A percentile compares a stretch with the other conserved stretches of the same genome.
Conservation (phyloP, 495 filamentous ascomycete species). For the Aspergillus nanangensis region DNA sequence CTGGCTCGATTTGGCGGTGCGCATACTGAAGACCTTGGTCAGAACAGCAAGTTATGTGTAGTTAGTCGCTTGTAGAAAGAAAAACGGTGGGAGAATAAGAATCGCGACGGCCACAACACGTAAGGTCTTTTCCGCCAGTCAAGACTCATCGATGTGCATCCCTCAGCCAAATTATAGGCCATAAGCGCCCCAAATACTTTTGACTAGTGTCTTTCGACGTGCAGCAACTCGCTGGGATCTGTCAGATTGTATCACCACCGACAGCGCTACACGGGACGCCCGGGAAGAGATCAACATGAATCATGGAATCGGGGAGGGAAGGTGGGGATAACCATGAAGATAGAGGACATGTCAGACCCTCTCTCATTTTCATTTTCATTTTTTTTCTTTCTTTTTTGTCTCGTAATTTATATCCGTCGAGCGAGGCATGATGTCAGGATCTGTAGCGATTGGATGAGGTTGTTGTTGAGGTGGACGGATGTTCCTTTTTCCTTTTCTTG, state of each 20-base stretch:
- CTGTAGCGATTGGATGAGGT: no score
- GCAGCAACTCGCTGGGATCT: slow-evolving; percentile 3
- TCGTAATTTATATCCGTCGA: no score
- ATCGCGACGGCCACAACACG: background rate
- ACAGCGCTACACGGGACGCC: no score
- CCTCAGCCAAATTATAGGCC: slow-evolving; percentile 9
- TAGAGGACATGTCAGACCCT: no score
- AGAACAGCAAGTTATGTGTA: background rate
- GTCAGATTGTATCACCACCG: background rate
- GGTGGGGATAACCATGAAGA: background rate
- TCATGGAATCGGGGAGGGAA: background rate
- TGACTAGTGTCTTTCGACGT: slow-evolving; percentile 8
- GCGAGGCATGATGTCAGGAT: no score
- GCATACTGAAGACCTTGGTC: no score
- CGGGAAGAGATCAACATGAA: background rate
- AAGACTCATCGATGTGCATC: background rate
- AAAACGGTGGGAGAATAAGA: background rate
- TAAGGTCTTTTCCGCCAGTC: slow-evolving; percentile 1
- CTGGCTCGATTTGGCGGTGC: no score
- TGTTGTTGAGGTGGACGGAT: no score
- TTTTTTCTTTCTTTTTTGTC: no score
- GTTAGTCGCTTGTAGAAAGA: background rate
- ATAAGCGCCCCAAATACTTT: slow-evolving; percentile 8
- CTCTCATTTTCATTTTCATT: no score
- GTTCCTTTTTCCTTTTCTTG: no score